Base-by-base conservation (phyloP, 2,329 filamentous ascomycete genomes). In the Stachybotrys chartarum region DNA sequence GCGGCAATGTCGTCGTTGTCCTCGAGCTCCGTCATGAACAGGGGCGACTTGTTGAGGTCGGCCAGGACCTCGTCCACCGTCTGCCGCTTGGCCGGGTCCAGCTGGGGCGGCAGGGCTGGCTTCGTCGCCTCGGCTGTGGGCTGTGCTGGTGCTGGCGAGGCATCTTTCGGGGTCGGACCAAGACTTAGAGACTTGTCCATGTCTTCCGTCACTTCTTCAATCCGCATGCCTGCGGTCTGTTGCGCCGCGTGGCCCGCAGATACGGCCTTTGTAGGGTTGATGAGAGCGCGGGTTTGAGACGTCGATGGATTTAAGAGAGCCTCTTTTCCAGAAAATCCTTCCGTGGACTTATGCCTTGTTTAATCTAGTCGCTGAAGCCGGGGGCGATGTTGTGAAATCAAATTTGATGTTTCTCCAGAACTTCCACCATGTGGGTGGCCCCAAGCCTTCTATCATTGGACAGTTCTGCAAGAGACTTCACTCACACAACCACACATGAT, bases 21-120 rank as follows among this genome's bases (percentile, higher is more conserved):
- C 63, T 90, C 90, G 39, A 97, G 79, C 62, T 90, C 86, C 32
- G 91, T 97, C 94, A 99, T 99, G 78, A 99, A 99, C 44, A 99
- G 81, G 7, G 94, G 94, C 35, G 78, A 81, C 67, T 78, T 77
- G 68, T 83, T 82, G 47, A 85, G 71, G 51, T 84, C 81, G 10
- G 77, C 77, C 55, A 79, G 69, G 39, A 84, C 76, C 63, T 84
- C 80, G 44, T 82, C 80, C 3, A 78, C 71, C 5, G 80, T 78
- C 70, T 78, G 80, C 62, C 74, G 65, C 30, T 64, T 64, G 56
- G 66, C 66, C 60, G 70, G 61, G 24, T 72, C 71, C 54, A 74
- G 69, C 4, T 66, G 72, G 0, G 79, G 78, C 3, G 80, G 77
- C 30, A 82, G 74, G 53, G 72, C 70, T 0, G 79, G 78, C 51